Base-by-base conservation (phyloP, 257 asterid species). In the Solanum rostratum region DNA sequence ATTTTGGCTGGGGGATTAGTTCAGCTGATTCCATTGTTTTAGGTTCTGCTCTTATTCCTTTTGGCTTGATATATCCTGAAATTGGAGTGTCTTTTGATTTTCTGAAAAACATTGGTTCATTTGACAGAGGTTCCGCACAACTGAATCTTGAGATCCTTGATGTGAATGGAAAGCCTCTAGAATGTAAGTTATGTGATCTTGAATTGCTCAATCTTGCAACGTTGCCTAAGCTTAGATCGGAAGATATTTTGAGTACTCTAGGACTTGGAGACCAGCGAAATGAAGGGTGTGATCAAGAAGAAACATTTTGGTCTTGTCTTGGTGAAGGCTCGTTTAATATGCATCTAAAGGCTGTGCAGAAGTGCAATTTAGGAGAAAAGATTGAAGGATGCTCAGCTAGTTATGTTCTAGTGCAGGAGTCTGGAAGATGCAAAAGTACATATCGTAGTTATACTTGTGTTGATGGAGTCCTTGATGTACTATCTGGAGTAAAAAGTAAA, bases 1-100 rank as follows among this genome's bases (percentile, higher is more conserved):
- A 89, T 83, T 91, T 91, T 65, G 97, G 97, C 20, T 96, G 97
- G 98, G 93, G 97, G 6, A 89, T 87, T 92, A 91, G 96, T 88
- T 93, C 98, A 13, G 93, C 93, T 14, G 91, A 95, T 87, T 84
- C 89, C 57, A 85, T 94, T 88, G 87, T 91, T 52, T 87, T 93
- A 73, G 95, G 97, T 69, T 93, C 98, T 18, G 97, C 92, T 85
- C 76, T 96, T 82, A 54, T 95, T 90, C 98, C 99, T 13, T 90
- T 95, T 29, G 97, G 93, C 27, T 89, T 97, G 90, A 89, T 97
- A 86, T 95, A 93, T 88, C 98, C 99, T 0, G 88, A 82, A 76
- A 88, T 96, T 62, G 95, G 95, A 66, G 45, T 91, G 83, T 24
- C 90, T 0, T 91, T 88, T 16, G 82, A 89, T 80, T 87, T 88